Evolutionary conservation across 2,329 filamentous ascomycete species (phyloP), one percentile per base, ranked within the genome.

Genomic region (Ascochyta clinopodiicola): DNA sequence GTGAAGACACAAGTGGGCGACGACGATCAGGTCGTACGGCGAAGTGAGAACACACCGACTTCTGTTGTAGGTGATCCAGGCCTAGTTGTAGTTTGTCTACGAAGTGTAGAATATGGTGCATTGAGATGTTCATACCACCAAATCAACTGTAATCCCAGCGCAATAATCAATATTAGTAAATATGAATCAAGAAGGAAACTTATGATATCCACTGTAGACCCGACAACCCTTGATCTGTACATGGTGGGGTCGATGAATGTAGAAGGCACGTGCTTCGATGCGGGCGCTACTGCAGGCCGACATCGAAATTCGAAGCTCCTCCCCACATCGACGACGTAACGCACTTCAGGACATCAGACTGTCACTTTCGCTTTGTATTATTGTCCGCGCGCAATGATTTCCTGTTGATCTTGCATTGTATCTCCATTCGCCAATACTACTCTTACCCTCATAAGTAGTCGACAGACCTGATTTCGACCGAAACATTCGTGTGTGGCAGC

Each of bases 221-320:
- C 15, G 2, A 7, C n/a, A 8, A 3, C 21, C 29, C 6, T 15
- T 19, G 1, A 25, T n/a, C 10, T 31, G n/a, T 25, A 21, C n/a
- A 25, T 38, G 19, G 19, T 32, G 4, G 12, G 8, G 25, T 21
- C 35, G 42, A 25, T 56, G 52, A 56, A 56, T 17, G 37, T 17
- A 2, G 12, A 43, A 17, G 32, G 64, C 66, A 69, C 66, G 65
- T 68, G 66, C 42, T 43, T 27, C 21, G 31, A 27, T 22, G 59
- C 60, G 59, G 63, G 64, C 61, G 64, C 61, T 67, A 64, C 53
- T 60, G 60, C 55, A 58, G 61, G 64, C 60, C 52, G 59, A 63
- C 61, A 61, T 67, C 37, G 65, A 71, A 71, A 60, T 70, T 70
- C 61, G 57, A 51, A 69, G 70, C 69, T 72, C 64, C 69, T 72